These are phyloP conservation scores for Chalaropsis thielavioides DNA, from an alignment of 2,329 filamentous ascomycete genomes.

Conservation along the genomic window DNA sequence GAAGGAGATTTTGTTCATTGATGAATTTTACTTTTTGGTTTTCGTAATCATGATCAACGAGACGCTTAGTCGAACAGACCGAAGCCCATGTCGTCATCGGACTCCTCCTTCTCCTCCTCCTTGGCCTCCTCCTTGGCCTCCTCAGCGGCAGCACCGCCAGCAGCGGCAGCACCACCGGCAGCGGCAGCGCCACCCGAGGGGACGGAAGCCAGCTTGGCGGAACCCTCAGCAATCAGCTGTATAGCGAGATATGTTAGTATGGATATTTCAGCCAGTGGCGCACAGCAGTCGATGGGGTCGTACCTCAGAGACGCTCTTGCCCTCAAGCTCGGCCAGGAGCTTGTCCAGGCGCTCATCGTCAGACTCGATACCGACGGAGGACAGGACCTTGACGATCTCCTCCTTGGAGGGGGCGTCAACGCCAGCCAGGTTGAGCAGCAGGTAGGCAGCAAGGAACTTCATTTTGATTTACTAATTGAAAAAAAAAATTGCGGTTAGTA, in stretches of 20 bases:
- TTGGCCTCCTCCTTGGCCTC: slow-evolving; percentile 50
- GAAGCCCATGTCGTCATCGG: slow-evolving; percentile 32
- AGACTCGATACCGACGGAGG: slow-evolving; percentile 87
- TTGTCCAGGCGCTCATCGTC: slow-evolving; percentile 73
- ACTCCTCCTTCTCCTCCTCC: slow-evolving; percentile 55
- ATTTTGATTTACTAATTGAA: slow-evolving; percentile 46
- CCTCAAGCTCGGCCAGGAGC: slow-evolving; percentile 80
- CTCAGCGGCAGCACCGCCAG: slow-evolving; percentile 50
- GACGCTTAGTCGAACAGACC: slow-evolving; percentile 58
- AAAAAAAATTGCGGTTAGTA: not conserved
- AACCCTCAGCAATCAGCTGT: slow-evolving; percentile 81
- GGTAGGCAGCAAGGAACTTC: slow-evolving; percentile 99
- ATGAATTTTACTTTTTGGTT: slow-evolving; percentile 18
- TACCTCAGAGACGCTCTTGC: slow-evolving; percentile 90
- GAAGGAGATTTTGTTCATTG: slow-evolving; percentile 13
- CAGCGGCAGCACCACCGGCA: slow-evolving; percentile 53
- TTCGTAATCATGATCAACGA: slow-evolving; percentile 18
- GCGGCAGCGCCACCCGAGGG: slow-evolving; percentile 77
- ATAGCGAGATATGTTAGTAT: slow-evolving; percentile 19
- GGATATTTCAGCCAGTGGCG: not conserved
- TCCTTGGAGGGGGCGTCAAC: slow-evolving; percentile 74
- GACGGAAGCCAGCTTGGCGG: slow-evolving; percentile 91
- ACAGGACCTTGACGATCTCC: slow-evolving; percentile 80
- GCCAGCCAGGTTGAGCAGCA: slow-evolving; percentile 87
- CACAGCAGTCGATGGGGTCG: slow-evolving; percentile 23